Evolutionary conservation across 257 asterid species (phyloP).

Genomic region (Solanum lignicaule): DNA sequence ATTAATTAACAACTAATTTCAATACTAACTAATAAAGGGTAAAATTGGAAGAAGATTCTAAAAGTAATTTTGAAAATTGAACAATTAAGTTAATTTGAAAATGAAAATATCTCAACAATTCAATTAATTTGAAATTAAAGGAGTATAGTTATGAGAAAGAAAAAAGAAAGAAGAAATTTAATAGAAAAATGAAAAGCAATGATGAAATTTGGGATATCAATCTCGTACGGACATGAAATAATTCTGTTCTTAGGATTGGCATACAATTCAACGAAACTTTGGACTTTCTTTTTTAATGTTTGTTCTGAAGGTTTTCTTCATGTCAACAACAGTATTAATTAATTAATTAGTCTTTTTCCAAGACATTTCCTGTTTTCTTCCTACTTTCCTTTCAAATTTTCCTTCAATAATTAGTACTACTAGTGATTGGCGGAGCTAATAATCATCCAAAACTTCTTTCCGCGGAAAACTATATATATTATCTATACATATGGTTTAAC

Average conservation of each 20-base stretch:
- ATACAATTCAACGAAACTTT: not conserved
- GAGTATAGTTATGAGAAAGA: not conserved
- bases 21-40: too few species aligned
- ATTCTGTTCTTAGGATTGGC: not conserved
- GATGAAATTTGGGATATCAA: not conserved
- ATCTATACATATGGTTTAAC: too few species aligned
- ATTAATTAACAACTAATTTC: too few species aligned
- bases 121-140: too few species aligned
- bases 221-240: not conserved
- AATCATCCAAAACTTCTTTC: too few species aligned
- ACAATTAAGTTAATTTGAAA: too few species aligned
- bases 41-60: too few species aligned
- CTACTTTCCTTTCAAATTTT: not conserved
- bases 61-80: too few species aligned
- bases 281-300: not conserved
- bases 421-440: not conserved
- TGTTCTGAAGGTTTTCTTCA: not conserved
- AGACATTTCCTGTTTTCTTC: not conserved
- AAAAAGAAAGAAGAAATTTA: not conserved
- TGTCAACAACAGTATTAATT: not conserved
- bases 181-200: not conserved
- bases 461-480: too few species aligned
- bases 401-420: not conserved
- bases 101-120: too few species aligned
- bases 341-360: not conserved